Evolutionary conservation across 2,329 filamentous ascomycete genomes (phyloP).

Genomic region (Nakataea oryzae): DNA sequence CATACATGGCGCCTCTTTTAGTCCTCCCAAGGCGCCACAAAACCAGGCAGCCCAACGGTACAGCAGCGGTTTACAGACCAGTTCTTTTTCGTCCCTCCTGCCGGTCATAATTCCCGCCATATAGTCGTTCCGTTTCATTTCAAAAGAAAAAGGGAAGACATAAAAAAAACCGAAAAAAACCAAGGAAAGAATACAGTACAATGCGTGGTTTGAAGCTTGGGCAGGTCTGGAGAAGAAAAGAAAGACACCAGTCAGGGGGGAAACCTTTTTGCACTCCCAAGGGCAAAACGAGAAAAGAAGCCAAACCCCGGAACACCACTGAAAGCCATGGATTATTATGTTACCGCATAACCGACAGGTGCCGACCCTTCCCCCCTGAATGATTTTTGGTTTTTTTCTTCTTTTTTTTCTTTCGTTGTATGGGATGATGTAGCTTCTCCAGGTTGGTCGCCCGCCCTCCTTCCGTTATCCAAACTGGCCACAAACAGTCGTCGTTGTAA

Average conservation of each 20-base stretch:
- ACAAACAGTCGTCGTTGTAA: not conserved
- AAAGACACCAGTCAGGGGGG: not conserved
- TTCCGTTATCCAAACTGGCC: no score
- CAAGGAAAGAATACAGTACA: not conserved
- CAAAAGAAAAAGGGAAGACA: not conserved
- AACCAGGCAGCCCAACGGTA: not conserved
- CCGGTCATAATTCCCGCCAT: not conserved
- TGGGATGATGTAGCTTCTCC: not conserved
- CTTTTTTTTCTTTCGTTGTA: not conserved
- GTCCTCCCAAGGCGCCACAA: not conserved
- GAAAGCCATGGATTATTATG: not conserved
- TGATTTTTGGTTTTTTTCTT: not conserved
- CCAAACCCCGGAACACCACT: not conserved
- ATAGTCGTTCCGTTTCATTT: not conserved
- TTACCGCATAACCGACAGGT: not conserved
- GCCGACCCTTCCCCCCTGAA: not conserved
- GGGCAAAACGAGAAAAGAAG: not conserved
- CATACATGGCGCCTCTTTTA: not conserved
- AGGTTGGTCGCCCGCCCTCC: no score
- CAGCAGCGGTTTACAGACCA: not conserved
- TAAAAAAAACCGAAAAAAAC: not conserved
- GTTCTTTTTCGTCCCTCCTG: not conserved
- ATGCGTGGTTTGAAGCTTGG: not conserved
- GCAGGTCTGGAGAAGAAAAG: not conserved
- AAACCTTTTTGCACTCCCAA: not conserved